Percentiles rank a stretch among this genome's conserved stretches.
These are phyloP conservation scores for Rutstroemia sp. DNA, from an alignment of 2,329 filamentous ascomycete species.

Conservation along the genomic window DNA sequence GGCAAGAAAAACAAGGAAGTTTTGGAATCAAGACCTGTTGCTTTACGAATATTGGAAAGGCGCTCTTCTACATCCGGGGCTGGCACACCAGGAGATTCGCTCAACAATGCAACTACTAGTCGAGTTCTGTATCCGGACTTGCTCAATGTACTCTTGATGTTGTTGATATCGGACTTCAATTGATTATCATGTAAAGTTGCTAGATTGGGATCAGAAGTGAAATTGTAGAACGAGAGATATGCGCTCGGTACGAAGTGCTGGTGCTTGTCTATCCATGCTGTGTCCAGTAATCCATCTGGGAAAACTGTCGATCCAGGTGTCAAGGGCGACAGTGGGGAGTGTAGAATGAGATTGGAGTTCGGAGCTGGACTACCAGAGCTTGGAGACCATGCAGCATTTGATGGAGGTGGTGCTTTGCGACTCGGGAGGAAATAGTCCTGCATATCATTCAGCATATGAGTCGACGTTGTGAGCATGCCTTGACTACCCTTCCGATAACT, in stretches of 20 bases:
- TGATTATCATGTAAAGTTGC: conserved; percentile 78
- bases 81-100: conserved; percentile 54
- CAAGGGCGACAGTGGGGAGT: conserved; percentile 87
- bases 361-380: conserved; percentile 36
- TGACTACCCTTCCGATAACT: conserved; percentile 70
- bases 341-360: conserved; percentile 51
- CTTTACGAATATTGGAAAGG: conserved; percentile 68
- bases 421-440: conserved; percentile 47
- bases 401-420: conserved; percentile 46
- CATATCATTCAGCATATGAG: conserved; percentile 29
- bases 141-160: conserved; percentile 58
- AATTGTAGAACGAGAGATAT: conserved; percentile 72
- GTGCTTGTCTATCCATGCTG: conserved; percentile 82
- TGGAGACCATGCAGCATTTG: conserved; percentile 21
- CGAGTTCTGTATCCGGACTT: conserved; percentile 71
- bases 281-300: conserved; percentile 80
- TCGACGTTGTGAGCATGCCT: conserved; percentile 15
- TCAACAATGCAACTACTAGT: conserved; percentile 70
- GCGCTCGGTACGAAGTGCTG: conserved; percentile 76
- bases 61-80: conserved; percentile 63
- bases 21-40: conserved; percentile 75
- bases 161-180: conserved; percentile 79
- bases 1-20: conserved; percentile 75
- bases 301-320: conserved; percentile 77
- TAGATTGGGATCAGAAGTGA: conserved; percentile 65